phyloP scores from a whole-genome alignment of 2,329 filamentous ascomycete species.

The Epichloe brachyelytri region DNA sequence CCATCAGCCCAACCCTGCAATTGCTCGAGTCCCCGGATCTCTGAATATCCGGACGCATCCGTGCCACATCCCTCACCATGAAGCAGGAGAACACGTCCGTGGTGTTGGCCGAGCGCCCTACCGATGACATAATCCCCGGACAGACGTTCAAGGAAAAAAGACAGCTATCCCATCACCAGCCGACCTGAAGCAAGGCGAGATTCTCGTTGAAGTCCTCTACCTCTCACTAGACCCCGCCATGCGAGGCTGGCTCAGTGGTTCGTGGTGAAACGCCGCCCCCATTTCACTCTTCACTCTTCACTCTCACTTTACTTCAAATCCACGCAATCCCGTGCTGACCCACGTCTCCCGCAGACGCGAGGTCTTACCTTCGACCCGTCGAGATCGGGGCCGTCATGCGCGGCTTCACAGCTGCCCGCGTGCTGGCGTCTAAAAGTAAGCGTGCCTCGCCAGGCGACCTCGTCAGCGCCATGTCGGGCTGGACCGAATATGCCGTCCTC shows the following conservation, averaged over 20 bases:
- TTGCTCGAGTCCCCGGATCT: neutral
- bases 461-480: conserved; percentile 43
- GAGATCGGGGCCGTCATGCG: conserved; percentile 58
- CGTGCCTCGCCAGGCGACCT: conserved; percentile 44
- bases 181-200: conserved; percentile 49
- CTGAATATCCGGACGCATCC: neutral
- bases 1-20: neutral
- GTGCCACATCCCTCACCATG: conserved; percentile 20
- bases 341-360: conserved; percentile 20
- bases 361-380: conserved; percentile 56
- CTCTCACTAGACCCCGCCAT: conserved; percentile 64
- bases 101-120: conserved; percentile 52
- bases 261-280: conserved; percentile 5
- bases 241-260: conserved; percentile 56
- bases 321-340: neutral
- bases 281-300: too few species aligned
- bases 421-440: conserved; percentile 45
- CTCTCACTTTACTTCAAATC: neutral
- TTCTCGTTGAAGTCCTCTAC: conserved; percentile 49
- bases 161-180: conserved; percentile 35
- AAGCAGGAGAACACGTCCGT: conserved; percentile 34
- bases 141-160: conserved; percentile 46
- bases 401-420: conserved; percentile 44
- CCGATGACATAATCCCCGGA: conserved; percentile 46
- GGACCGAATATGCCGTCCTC: conserved; percentile 53